phyloP scores from a whole-genome alignment of 257 asterid species.

The Phtheirospermum japonicum region DNA sequence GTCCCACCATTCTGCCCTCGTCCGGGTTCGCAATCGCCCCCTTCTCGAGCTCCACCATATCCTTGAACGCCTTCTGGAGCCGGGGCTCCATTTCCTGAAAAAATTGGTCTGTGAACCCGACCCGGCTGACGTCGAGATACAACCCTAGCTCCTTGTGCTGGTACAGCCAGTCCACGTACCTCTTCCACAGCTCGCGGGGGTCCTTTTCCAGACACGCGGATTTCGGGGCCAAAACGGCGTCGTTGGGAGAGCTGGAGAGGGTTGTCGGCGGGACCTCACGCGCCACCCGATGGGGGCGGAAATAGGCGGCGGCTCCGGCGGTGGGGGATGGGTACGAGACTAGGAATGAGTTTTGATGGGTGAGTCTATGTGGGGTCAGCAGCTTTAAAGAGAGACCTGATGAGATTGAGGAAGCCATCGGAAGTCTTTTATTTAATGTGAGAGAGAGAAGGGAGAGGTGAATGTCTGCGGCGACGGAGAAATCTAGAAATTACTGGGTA shows the following conservation, averaged over 20 bases:
- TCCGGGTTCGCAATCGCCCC: conserved; percentile 98
- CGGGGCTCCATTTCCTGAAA: conserved; percentile 82
- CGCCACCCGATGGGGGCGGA: conserved; percentile 59
- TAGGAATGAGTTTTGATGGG: conserved; percentile 12
- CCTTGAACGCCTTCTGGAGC: conserved; percentile 64
- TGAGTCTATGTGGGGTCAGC: conserved; percentile 19
- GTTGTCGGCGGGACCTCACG: conserved; percentile 63
- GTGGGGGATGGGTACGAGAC: conserved; percentile 8
- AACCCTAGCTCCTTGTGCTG: conserved; percentile 95
- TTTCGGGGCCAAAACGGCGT: conserved; percentile 30
- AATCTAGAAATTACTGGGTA: background rate
- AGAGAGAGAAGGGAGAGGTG: background rate
- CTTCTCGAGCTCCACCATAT: conserved; percentile 84
- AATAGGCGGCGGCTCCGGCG: conserved; percentile 4
- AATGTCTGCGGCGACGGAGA: background rate
- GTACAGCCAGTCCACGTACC: conserved; percentile 92
- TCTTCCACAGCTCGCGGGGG: conserved; percentile 67
- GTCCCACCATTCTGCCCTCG: conserved; percentile 98
- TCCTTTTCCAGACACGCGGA: conserved; percentile 47
- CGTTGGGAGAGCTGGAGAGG: conserved; percentile 33
- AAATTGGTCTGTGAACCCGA: conserved; percentile 78
- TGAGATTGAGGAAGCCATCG: conserved; percentile 40
- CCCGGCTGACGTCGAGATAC: conserved; percentile 85
- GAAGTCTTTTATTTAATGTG: too few species aligned
- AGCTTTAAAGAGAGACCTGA: conserved; percentile 38